Conservation (phyloP, 306 rosid species). For the Vigna unguiculata region DNA sequence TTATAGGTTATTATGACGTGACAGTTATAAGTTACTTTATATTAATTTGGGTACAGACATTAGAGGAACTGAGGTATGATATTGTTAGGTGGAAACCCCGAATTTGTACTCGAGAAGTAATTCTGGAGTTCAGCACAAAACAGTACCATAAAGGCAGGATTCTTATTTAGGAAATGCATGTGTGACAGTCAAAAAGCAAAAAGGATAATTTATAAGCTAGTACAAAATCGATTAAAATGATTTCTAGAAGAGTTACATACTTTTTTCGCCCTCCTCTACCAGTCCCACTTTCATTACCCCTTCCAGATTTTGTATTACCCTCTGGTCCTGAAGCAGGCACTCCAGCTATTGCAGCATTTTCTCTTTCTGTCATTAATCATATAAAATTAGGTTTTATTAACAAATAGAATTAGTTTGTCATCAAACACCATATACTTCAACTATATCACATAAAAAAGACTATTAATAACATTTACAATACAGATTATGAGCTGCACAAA, state of each 20-base stretch:
- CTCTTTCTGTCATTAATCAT: conserved; percentile 67
- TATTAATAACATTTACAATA: conserved; percentile 12
- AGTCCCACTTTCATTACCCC: conserved; percentile 66
- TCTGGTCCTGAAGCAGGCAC: conserved; percentile 67
- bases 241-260: conserved; percentile 51
- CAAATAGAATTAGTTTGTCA: neutral
- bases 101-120: neutral
- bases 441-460: neutral
- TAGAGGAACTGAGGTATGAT: neutral
- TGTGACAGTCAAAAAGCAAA: conserved; percentile 16
- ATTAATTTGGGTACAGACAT: neutral
- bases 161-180: neutral
- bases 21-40: neutral
- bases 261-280: conserved; percentile 91
- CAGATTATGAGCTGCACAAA: conserved; percentile 19
- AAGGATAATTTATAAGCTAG: conserved; percentile 21
- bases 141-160: conserved; percentile 17
- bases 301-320: conserved; percentile 68
- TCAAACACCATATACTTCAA: conserved; percentile 10
- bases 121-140: neutral
- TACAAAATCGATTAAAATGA: conserved; percentile 22
- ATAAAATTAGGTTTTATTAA: conserved; percentile 11
- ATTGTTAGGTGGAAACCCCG: neutral
- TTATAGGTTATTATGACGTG: neutral
- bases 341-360: conserved; percentile 56